phyloP scores from a whole-genome alignment of 306 rosid species.

The Trichosanthes truncata region DNA sequence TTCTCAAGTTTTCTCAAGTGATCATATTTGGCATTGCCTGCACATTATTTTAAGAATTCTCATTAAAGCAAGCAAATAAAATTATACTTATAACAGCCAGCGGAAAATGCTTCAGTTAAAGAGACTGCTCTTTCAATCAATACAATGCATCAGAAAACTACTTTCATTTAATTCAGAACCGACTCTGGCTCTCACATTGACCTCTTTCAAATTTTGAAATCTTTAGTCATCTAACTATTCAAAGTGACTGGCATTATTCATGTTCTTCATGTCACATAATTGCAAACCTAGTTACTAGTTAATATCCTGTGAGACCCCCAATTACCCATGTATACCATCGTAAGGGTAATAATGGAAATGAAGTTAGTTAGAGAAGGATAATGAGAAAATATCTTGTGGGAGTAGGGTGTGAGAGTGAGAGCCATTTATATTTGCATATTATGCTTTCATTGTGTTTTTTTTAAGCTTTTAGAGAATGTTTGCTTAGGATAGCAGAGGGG shows the following conservation, averaged over 20 bases:
- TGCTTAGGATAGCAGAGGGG: no score
- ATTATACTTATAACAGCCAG: background rate
- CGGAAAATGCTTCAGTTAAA: background rate
- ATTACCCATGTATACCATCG: no score
- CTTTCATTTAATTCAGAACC: background rate
- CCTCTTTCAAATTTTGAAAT: background rate
- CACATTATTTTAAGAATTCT: background rate
- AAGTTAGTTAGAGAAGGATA: no score
- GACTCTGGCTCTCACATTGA: background rate
- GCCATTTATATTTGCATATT: no score
- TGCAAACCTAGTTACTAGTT: background rate
- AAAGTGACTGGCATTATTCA: background rate
- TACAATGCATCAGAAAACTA: background rate
- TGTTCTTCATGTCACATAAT: background rate
- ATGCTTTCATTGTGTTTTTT: no score
- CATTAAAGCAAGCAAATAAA: background rate
- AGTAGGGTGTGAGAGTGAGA: no score
- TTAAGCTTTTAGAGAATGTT: no score
- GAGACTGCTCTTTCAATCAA: background rate
- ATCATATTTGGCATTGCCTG: conserved; percentile 22
- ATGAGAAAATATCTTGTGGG: no score
- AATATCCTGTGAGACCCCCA: no score
- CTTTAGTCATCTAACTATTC: background rate
- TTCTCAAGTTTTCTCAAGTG: conserved; percentile 24
- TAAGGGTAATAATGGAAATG: no score